Base-by-base conservation (phyloP, 352 stramenopile species). In the Phytophthora macrochlamydospora region DNA sequence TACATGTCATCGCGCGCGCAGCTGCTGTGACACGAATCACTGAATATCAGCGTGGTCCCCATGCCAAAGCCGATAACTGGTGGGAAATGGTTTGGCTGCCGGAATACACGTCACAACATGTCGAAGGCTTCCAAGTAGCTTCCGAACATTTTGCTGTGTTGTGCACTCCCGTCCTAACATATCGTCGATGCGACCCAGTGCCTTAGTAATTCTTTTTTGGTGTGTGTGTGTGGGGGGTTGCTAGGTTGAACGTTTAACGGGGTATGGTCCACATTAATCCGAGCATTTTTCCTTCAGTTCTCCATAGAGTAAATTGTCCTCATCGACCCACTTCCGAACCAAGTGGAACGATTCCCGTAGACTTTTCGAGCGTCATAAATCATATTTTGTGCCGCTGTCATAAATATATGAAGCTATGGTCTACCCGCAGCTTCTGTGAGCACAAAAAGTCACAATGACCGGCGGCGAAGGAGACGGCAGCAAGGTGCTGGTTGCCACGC, bases 221-320 rank as follows among this genome's bases (percentile, higher is more conserved):
- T 38, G 18, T 24, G 18, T 63, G 59, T 60, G 14, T 29, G 35
- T 43, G 32, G 44, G 45, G 18, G 0, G 18, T 24, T 24, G 18
- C 18, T 24, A 61, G 51, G 3, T 51, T 3, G 2, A 61, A 44
- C 18, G 24, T 48, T 51, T 33, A 67, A 9, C 0, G 1, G n/a
- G 59, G 35, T 12, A 60, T 67, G 29, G 60, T 50, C 35, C 33
- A 61, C 33, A 57, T 24, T 33, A 61, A 29, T 1, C 51, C 59
- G 9, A 59, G 51, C 29, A 60, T 51, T 67, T 60, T 60, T 24
- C 51, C 45, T 51, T 33, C 43, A 24, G 7, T 51, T 30, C 30
- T 2, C 59, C 59, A 60, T 4, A 45, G 18, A 24, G 18, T 24
- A 24, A 40, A 2, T 54, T 58, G 13, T 48, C 35, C 33, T n/a